Percentiles rank a stretch among this genome's conserved stretches.
phyloP scores from a whole-genome alignment of 2,329 filamentous ascomycete species.

The Colletotrichum brevisporum region DNA sequence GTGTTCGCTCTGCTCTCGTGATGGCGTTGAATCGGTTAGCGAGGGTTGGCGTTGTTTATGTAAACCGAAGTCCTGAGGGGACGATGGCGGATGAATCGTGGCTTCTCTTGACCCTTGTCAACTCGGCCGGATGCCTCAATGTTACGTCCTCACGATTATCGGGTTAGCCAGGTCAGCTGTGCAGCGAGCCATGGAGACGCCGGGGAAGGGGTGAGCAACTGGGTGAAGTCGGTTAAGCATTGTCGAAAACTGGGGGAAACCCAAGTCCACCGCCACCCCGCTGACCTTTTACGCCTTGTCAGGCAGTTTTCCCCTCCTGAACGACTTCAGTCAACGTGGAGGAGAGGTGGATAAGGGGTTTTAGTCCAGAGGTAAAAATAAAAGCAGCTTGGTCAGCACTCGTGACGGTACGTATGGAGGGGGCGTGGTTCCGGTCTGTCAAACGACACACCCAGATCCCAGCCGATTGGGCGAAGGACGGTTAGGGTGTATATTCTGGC shows the following conservation, averaged over 20 bases:
- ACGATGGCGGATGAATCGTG: not conserved
- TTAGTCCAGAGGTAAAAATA: constrained; percentile 28
- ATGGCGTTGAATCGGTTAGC: not conserved
- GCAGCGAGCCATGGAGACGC: constrained; percentile 8
- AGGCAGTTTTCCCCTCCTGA: not conserved
- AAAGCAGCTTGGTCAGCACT: constrained; percentile 40
- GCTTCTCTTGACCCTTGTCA: not conserved
- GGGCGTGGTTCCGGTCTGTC: constrained; percentile 20
- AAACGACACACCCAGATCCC: constrained; percentile 1
- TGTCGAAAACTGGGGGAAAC: not conserved
- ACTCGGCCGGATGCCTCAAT: constrained; percentile 29
- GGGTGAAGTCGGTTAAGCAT: constrained; percentile 1
- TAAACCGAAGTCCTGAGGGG: constrained; percentile 13
- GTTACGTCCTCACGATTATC: constrained; percentile 9
- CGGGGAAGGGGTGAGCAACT: constrained; percentile 5
- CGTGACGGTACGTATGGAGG: constrained; percentile 6
- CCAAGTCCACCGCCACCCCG: constrained; percentile 24
- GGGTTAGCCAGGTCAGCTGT: constrained; percentile 6
- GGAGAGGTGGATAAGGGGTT: not conserved
- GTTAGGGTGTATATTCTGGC: constrained; percentile 15
- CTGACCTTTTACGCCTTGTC: constrained; percentile 4
- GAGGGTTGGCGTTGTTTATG: constrained; percentile 35
- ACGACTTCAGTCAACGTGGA: not conserved
- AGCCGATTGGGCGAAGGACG: constrained; percentile 29
- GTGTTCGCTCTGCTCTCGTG: not conserved